Evolutionary conservation across 2,329 filamentous ascomycete species (phyloP), one percentile per base, ranked within the genome.

Genomic region (Fusarium sp.): DNA sequence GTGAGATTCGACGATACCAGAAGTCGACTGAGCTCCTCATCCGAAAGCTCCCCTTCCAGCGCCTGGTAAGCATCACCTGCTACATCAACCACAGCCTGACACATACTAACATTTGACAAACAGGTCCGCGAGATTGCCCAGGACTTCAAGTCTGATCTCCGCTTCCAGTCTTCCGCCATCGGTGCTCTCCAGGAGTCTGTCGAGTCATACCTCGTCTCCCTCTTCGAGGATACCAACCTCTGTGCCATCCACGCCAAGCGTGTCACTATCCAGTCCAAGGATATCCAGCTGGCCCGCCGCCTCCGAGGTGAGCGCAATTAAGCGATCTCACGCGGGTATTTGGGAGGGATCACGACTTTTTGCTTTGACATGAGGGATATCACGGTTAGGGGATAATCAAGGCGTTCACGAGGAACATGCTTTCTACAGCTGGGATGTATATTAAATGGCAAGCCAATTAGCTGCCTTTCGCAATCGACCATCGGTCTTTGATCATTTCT

Each of bases 231-330:
- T 84, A 98, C 96, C 87, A 98, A 98, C 89, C 88, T 98, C 60
- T 98, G 96, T 87, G 96, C 96, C 82, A 98, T 98, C 85, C 96
- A 98, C 87, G 96, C 96, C 87, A 98, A 98, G 92, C 95, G 96
- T 88, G 96, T 98, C 82, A 98, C 96, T 82, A 98, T 98, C 86
- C 96, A 96, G 86, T 92, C 92, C 77, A 98, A 98, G 90, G 96
- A 98, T 81, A 98, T 98, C 83, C 96, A 98, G 87, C 91, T 98
- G 57, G 95, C 96, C 81, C 93, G 96, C 79, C 94, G 96, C 82
- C 94, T 99, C 82, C 94, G 96, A 81, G 96, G 96, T 78, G 95
- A 96, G 89, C 93, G 94, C 85, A 95, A 94, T 89, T 96, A 91
- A 90, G 85, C 71, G 69, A 55, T 32, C 42, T 22, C 11, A 54